Evolutionary conservation across 2,329 filamentous ascomycete genomes (phyloP).

Genomic region (Graphiopsis chlorocephala): DNA sequence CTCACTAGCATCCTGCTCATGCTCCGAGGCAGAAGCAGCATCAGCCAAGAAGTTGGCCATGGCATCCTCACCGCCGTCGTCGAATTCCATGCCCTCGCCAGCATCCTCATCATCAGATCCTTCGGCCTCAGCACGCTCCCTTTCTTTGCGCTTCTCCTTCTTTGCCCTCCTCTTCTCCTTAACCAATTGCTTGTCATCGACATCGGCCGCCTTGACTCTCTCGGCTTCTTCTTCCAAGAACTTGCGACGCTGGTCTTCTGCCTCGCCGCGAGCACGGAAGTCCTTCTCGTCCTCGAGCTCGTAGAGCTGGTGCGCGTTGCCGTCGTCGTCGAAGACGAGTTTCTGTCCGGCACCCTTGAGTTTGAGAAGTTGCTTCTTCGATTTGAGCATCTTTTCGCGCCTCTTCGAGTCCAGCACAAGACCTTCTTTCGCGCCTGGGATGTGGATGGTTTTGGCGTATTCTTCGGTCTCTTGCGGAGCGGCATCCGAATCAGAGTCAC

Average conservation of each 20-base stretch:
- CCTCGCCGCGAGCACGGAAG: constrained; percentile 72
- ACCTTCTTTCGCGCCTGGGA: constrained; percentile 64
- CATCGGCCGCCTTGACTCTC: constrained; percentile 71
- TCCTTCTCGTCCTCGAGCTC: constrained; percentile 81
- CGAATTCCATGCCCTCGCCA: constrained; percentile 17
- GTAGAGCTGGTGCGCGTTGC: constrained; percentile 79
- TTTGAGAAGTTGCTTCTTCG: constrained; percentile 90
- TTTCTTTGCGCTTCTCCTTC: constrained; percentile 67
- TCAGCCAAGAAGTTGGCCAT: constrained; percentile 45
- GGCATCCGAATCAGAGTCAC: constrained; percentile 34
- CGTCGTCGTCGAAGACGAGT: constrained; percentile 89
- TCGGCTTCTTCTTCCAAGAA: constrained; percentile 76
- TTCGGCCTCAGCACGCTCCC: constrained; percentile 50
- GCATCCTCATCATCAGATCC: constrained; percentile 27
- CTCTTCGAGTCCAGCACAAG: constrained; percentile 91
- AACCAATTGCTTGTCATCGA: constrained; percentile 76
- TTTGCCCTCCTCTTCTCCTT: constrained; percentile 77
- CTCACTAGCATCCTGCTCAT: constrained; percentile 36
- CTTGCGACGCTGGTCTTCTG: constrained; percentile 69
- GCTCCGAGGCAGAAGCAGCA: constrained; percentile 26
- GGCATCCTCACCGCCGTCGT: constrained; percentile 36
- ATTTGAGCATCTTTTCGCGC: constrained; percentile 89
- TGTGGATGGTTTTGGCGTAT: constrained; percentile 59
- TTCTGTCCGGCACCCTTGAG: constrained; percentile 84
- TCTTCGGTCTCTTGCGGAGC: constrained; percentile 18